Evolutionary conservation across 106 monocot species (phyloP), one percentile per base, ranked within the genome.

Genomic region (Triglochin maritima): DNA sequence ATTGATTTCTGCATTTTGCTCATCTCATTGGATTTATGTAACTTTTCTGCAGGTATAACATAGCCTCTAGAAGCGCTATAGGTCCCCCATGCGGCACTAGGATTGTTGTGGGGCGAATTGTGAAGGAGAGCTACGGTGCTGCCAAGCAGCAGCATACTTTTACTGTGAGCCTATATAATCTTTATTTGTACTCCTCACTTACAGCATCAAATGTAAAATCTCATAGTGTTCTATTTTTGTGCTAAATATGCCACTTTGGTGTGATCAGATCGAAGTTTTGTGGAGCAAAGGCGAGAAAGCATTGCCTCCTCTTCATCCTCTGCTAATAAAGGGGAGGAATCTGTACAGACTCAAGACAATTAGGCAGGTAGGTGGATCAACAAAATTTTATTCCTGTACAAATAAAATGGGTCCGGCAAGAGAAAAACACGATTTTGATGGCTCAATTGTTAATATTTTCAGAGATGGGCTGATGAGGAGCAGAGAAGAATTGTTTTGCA

Each of bases 61-160:
- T 76, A 56, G 94, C 72, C 41, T 83, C 94, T 8, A 78, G 89
- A 57, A 84, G 85, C 71, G 91, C 85, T 6, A 81, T 66, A 14
- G 87, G 79, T 49, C 87, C 81, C 43, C 69, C 81, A 70, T 67
- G 72, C 71, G 90, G 90, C 55, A 83, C 62, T 44, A 80, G 92
- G 62, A 76, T 56, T 29, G 71, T 87, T 61, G 89, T 68, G 4
- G 94, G 94, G 5, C 81, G 94, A 11, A 83, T 89, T 55, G 84
- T 94, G 50, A 84, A 87, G 63, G 89, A 94, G 73, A 94, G 94
- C 66, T 94, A 94, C 76, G 94, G 94, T 51, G 69, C 76, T 52
- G 82, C 78, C 15, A 94, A 94, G 74, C 94, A 94, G 57, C 94
- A 94, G 44, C 94, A 94, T 60, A 94, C 89, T 17, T 94, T 94